These are phyloP conservation scores for Metarhizium rileyi DNA, from an alignment of 2,329 filamentous ascomycete species.

Conservation along the genomic window DNA sequence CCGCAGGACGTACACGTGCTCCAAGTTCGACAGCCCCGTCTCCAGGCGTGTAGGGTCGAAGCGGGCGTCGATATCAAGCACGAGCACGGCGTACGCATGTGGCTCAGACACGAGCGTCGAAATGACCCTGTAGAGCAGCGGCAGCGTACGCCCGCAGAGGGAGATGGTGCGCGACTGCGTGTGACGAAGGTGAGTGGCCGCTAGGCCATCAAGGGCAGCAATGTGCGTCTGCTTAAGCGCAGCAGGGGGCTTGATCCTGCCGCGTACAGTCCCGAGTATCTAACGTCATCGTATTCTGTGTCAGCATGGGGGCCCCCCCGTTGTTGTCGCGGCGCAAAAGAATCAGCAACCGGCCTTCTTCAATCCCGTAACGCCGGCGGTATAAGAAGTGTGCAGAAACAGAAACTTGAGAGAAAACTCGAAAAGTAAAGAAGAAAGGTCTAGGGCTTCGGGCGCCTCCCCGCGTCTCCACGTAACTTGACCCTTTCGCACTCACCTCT, in stretches of 20 bases:
- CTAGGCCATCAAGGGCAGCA: conserved; percentile 35
- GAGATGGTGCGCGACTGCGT: conserved; percentile 38
- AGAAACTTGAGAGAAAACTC: too few relatives aligned
- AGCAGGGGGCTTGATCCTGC: neutral
- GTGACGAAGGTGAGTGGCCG: conserved; percentile 35
- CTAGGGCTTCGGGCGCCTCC: neutral
- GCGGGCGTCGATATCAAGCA: conserved; percentile 45
- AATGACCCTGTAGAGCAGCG: conserved; percentile 46
- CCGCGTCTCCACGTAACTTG: too few relatives aligned
- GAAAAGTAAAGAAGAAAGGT: neutral
- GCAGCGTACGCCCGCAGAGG: conserved; percentile 41
- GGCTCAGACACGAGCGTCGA: conserved; percentile 40
- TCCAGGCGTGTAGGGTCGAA: conserved; percentile 43
- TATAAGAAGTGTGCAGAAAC: too few relatives aligned
- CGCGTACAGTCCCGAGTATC: conserved; percentile 9
- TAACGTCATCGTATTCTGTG: too few relatives aligned
- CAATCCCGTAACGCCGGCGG: too few relatives aligned
- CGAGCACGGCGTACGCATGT: conserved; percentile 36
- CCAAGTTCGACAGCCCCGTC: conserved; percentile 28
- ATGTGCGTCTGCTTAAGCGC: conserved; percentile 29
- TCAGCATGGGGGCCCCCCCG: too few relatives aligned
- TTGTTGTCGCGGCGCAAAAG: too few relatives aligned
- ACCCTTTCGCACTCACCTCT: conserved; percentile 46
- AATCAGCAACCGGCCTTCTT: too few relatives aligned
- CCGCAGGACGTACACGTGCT: conserved; percentile 41